Evolutionary conservation across 345 rosid genomes (phyloP).

Genomic region (Rhodamnia rubescens): DNA sequence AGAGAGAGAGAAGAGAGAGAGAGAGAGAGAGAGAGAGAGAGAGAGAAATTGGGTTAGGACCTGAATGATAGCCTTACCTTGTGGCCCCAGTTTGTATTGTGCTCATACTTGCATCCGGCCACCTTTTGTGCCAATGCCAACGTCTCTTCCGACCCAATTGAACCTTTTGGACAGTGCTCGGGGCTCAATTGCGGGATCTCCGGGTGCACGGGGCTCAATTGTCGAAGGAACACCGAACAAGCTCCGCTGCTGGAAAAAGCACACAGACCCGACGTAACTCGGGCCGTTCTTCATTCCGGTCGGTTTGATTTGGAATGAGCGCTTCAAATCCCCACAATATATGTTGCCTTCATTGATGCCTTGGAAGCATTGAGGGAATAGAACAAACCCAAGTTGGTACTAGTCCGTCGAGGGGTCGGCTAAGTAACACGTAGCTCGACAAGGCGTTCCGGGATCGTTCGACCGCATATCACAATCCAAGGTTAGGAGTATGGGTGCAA

Average conservation of each 20-base stretch:
- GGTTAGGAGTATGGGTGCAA: conserved; percentile 54
- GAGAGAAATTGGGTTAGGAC: background rate
- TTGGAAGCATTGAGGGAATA: conserved; percentile 58
- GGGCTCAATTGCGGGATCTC: conserved; percentile 29
- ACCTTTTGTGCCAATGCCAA: conserved; percentile 40
- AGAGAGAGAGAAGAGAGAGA: background rate
- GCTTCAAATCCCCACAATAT: conserved; percentile 30
- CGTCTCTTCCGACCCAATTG: conserved; percentile 11
- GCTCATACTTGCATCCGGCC: conserved; percentile 43
- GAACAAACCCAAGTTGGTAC: conserved; percentile 30
- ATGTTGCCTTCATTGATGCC: conserved; percentile 45
- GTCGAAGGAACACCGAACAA: conserved; percentile 38
- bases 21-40: background rate
- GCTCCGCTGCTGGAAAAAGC: conserved; percentile 45
- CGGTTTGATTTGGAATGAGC: conserved; percentile 21
- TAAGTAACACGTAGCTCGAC: conserved; percentile 38
- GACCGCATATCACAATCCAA: conserved; percentile 79
- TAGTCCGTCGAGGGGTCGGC: conserved; percentile 19
- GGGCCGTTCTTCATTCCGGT: conserved; percentile 43
- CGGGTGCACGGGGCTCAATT: conserved; percentile 3
- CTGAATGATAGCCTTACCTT: conserved; percentile 21
- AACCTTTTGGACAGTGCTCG: conserved; percentile 1
- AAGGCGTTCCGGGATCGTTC: conserved; percentile 47
- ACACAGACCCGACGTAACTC: conserved; percentile 36
- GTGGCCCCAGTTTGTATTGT: conserved; percentile 47